Evolutionary conservation across 208 protist genomes (phyloP).

Genomic region (Leishmania guyanensis): DNA sequence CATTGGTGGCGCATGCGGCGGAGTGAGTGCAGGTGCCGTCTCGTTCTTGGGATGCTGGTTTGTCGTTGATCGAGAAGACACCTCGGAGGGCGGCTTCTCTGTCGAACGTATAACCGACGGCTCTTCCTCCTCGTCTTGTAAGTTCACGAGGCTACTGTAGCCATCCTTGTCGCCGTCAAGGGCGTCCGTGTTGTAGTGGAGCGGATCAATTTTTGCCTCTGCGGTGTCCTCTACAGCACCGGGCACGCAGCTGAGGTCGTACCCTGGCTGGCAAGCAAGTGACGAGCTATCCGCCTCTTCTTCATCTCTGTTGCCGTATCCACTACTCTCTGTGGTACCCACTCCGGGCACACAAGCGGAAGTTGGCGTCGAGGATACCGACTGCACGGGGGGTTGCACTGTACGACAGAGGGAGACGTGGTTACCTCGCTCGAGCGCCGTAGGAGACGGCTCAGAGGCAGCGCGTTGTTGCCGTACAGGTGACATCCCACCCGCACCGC

Average conservation of each 20-base stretch:
- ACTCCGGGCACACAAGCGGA: neutral
- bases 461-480: neutral
- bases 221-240: neutral
- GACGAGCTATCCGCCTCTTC: neutral
- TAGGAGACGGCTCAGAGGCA: conserved; percentile 9
- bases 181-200: neutral
- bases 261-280: neutral
- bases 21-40: neutral
- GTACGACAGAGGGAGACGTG: neutral
- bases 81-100: neutral
- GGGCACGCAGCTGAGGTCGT: conserved; percentile 8
- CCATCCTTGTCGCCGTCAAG: neutral
- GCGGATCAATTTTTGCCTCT: neutral
- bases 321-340: neutral
- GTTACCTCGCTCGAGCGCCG: neutral
- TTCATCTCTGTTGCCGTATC: neutral
- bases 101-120: neutral
- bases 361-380: neutral
- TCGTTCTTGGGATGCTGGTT: neutral
- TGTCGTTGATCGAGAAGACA: neutral
- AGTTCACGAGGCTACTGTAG: neutral
- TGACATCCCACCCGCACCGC: neutral
- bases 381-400: neutral
- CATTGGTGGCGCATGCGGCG: neutral
- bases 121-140: neutral